phyloP scores from a whole-genome alignment of 257 asterid genomes.

The Sherardia arvensis region DNA sequence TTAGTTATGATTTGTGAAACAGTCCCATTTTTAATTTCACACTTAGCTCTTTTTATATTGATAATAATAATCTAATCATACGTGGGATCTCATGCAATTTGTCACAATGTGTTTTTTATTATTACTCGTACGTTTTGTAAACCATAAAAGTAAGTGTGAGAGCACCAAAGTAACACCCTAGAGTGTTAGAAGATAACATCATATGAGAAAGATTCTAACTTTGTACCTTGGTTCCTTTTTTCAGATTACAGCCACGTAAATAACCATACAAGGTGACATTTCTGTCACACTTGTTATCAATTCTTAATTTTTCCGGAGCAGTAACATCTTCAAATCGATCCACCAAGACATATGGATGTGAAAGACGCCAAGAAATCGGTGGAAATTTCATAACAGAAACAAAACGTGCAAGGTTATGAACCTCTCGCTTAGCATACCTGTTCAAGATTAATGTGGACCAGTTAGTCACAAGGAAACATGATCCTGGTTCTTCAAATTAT shows the following conservation, averaged over 20 bases:
- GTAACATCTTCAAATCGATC: constrained; percentile 97
- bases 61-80: too few relatives aligned
- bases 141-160: neutral
- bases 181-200: neutral
- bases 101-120: neutral
- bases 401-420: constrained; percentile 92
- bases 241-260: constrained; percentile 92
- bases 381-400: constrained; percentile 96
- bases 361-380: constrained; percentile 84
- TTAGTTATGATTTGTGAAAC: neutral
- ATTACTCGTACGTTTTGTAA: neutral
- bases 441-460: constrained; percentile 4
- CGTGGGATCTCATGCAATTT: neutral
- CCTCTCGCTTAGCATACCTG: constrained; percentile 90
- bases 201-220: constrained; percentile 5
- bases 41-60: neutral
- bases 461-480: constrained; percentile 4
- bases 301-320: constrained; percentile 70
- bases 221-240: constrained; percentile 77
- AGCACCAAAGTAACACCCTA: neutral
- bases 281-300: constrained; percentile 77
- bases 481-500: neutral
- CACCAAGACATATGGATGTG: constrained; percentile 88
- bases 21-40: neutral
- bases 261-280: constrained; percentile 78